A percentile compares a stretch with the other conserved stretches of the same genome.
Evolutionary conservation across 169 alveolate genomes (phyloP).

Genomic region (Ichthyophthirius multifiliis): DNA sequence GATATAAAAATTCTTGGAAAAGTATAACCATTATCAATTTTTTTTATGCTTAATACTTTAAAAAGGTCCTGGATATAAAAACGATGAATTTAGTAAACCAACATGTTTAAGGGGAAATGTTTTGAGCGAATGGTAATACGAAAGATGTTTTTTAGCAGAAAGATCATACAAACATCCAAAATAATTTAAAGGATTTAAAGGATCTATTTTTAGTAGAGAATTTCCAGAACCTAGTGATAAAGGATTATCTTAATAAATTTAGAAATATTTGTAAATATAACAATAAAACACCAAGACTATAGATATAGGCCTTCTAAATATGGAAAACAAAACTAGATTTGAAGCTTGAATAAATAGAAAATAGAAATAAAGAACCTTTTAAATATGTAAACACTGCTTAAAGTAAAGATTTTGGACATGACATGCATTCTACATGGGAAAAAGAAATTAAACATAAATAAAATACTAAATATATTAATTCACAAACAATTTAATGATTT

Average conservation of each 20-base stretch:
- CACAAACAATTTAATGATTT: no score
- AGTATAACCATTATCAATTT: neutral
- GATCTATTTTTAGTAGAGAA: constrained; percentile 5
- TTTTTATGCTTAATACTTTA: neutral
- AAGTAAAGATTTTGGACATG: constrained; percentile 31
- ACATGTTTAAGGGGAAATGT: constrained; percentile 36
- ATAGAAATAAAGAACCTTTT: constrained; percentile 44
- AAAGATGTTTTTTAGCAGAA: constrained; percentile 32
- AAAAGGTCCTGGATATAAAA: constrained; percentile 36
- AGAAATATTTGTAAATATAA: constrained; percentile 13
- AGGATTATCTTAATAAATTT: constrained; percentile 10
- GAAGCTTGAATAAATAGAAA: constrained; percentile 17
- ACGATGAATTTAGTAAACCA: constrained; percentile 31
- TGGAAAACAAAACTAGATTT: constrained; percentile 35
- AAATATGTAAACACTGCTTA: constrained; percentile 31
- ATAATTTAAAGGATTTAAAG: constrained; percentile 31
- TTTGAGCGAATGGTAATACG: constrained; percentile 30
- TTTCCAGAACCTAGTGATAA: constrained; percentile 16
- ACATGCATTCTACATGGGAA: constrained; percentile 43
- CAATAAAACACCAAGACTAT: constrained; percentile 23
- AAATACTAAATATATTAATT: no score
- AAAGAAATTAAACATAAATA: constrained; percentile 34
- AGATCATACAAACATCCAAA: constrained; percentile 38
- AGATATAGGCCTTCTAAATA: constrained; percentile 35
- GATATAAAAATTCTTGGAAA: constrained; percentile 40